These are phyloP conservation scores for Xylaria hypoxylon DNA, from an alignment of 2,329 filamentous ascomycete genomes.

Conservation along the genomic window DNA sequence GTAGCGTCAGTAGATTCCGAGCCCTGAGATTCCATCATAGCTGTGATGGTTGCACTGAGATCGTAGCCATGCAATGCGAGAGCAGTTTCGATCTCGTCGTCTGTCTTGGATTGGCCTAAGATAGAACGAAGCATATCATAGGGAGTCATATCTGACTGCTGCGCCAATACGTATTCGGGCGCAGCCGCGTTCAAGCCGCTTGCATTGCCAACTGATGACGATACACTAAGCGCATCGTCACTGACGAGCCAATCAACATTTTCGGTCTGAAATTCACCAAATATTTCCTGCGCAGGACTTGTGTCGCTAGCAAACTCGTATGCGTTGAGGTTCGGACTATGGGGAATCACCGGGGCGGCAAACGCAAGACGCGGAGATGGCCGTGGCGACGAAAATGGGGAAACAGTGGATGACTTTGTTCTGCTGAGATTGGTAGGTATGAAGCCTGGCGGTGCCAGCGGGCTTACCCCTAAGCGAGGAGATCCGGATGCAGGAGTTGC, in stretches of 20 bases:
- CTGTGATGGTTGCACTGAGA: slow-evolving; percentile 88
- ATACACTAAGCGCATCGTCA: slow-evolving; percentile 82
- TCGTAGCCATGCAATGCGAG: slow-evolving; percentile 92
- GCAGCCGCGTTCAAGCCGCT: slow-evolving; percentile 82
- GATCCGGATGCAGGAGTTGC: slow-evolving; percentile 85
- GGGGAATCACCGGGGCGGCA: slow-evolving; percentile 89
- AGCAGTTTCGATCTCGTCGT: slow-evolving; percentile 94
- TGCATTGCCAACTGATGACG: slow-evolving; percentile 76
- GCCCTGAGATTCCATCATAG: slow-evolving; percentile 81
- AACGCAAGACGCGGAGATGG: slow-evolving; percentile 92
- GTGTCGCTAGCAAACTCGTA: slow-evolving; percentile 92
- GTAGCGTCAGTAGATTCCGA: slow-evolving; percentile 60
- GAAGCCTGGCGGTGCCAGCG: slow-evolving; percentile 86
- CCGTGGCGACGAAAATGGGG: slow-evolving; percentile 92
- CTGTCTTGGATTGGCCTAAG: slow-evolving; percentile 85
- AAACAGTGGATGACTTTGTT: slow-evolving; percentile 81
- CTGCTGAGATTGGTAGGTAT: slow-evolving; percentile 81
- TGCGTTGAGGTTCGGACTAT: slow-evolving; percentile 92
- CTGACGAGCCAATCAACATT: slow-evolving; percentile 98
- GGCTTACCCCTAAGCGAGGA: slow-evolving; percentile 82
- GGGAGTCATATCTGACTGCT: slow-evolving; percentile 91
- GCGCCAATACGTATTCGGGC: slow-evolving; percentile 77
- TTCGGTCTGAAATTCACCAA: slow-evolving; percentile 91
- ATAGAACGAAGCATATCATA: slow-evolving; percentile 98
- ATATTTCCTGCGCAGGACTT: slow-evolving; percentile 83